Conservation (phyloP, 257 asterid species). For the Solanum habrochaites region DNA sequence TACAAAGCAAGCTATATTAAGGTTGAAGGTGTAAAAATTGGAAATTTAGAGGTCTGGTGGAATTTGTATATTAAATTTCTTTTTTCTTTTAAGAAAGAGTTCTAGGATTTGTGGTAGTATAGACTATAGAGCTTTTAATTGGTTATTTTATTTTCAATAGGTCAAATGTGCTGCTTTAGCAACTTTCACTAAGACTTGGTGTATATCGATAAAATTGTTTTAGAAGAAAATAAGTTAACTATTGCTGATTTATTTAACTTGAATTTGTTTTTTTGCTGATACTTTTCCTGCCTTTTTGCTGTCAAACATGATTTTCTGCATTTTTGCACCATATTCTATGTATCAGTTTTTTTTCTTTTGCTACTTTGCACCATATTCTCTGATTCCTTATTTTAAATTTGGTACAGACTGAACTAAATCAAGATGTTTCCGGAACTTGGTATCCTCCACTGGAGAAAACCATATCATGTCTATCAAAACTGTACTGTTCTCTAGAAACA, state of each 20-base stretch:
- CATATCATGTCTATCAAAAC: constrained; percentile 80
- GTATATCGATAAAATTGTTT: neutral
- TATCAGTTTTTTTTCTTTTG: neutral
- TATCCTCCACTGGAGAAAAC: constrained; percentile 98
- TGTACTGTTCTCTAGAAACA: constrained; percentile 78
- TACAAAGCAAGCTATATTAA: neutral
- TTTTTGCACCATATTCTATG: neutral
- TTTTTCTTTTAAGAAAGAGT: neutral
- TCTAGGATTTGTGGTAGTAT: neutral
- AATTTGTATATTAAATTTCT: neutral
- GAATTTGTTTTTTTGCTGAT: neutral
- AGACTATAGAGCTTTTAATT: neutral
- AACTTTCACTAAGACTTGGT: neutral
- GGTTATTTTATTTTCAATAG: neutral
- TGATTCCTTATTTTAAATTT: neutral
- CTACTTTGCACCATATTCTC: neutral
- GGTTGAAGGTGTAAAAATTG: neutral
- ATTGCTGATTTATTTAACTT: neutral
- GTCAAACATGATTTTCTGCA: neutral
- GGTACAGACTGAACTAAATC: constrained; percentile 59
- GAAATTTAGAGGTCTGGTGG: neutral
- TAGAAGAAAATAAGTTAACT: neutral
- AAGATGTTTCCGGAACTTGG: constrained; percentile 72
- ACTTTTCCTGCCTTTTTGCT: neutral
- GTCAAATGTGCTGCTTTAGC: neutral